Base-by-base conservation (phyloP, 192 early-diverging fungal species). In the Dissophora globulifera region DNA sequence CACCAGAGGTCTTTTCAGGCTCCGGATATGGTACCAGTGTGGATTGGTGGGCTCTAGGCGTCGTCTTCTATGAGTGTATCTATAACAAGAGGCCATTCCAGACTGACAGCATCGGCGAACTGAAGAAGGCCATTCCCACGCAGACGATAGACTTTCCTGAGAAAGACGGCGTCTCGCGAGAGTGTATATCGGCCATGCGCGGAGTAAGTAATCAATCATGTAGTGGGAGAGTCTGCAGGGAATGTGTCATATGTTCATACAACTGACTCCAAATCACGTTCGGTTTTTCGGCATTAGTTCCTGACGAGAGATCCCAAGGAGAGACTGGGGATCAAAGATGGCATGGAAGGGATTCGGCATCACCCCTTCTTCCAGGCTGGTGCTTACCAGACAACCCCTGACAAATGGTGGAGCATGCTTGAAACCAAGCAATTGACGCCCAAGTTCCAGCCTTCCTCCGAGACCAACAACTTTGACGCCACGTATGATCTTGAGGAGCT, bases 41-140 rank as follows among this genome's bases (percentile, higher is more conserved):
- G 12, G 97, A 98, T 78, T 98, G 95, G 94, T 98, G 97, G 97
- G 91, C 91, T 22, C 65, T 97, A 26, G 97, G 97, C 15, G 90
- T 97, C 3, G 85, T 93, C 27, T 86, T 95, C 70, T 97, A 92
- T 81, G 97, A 98, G 79, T 88, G 91, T 46, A 72, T 96, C 25
- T 93, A 91, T 67, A 43, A 59, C 69, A 67, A 86, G 66, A 85
- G 90, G n/a, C 90, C 91, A 1, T 93, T 93, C 67, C 84, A 88
- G 47, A 82, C 85, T 27, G 88, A 92, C 46, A 88, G 68, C 51
- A 78, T 79, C 30, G 81, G 84, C 25, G 79, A 88, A 19, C 66
- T 93, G 20, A 87, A 86, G 29, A 84, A 81, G 50, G 90, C 91
- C 3, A 87, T 93, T 61, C 67, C 89, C 49, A 69, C 84, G 45